Percentiles rank a stretch among this genome's conserved stretches.
phyloP scores from a whole-genome alignment of 2,329 filamentous ascomycete genomes.

The Penicillium hordei region DNA sequence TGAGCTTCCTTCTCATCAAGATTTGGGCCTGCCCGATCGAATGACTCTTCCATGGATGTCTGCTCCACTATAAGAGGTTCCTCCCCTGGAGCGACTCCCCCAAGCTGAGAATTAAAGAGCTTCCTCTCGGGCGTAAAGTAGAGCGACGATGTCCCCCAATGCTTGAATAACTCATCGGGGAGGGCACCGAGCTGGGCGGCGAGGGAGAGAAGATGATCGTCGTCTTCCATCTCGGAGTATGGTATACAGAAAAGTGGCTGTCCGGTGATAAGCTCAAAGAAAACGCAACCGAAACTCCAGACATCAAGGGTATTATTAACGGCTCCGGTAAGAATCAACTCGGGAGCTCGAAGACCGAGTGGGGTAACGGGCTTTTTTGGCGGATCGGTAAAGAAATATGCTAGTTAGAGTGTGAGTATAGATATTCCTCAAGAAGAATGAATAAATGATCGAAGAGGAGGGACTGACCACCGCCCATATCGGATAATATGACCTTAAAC shows the following conservation, averaged over 20 bases:
- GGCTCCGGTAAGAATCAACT: conserved; percentile 28
- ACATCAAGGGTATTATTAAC: conserved; percentile 29
- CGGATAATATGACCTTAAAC: conserved; percentile 33
- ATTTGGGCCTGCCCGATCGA: conserved; percentile 23
- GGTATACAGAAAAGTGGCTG: conserved; percentile 25
- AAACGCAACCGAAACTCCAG: conserved; percentile 36
- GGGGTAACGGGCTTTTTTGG: conserved; percentile 27
- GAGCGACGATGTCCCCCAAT: conserved; percentile 27
- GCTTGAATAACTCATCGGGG: conserved; percentile 25
- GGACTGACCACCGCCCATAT: conserved; percentile 31
- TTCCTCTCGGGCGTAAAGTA: conserved; percentile 27
- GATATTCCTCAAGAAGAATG: conserved; percentile 10
- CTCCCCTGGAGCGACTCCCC: conserved; percentile 20
- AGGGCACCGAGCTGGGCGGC: conserved; percentile 27
- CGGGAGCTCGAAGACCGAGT: conserved; percentile 29
- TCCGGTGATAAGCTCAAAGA: conserved; percentile 35
- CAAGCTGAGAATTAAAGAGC: conserved; percentile 23
- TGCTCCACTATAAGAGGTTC: conserved; percentile 25
- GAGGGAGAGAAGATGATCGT: conserved; percentile 31
- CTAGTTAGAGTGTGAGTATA: conserved; percentile 15
- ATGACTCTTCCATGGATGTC: conserved; percentile 27
- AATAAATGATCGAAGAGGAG: conserved; percentile 9
- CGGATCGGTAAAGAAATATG: conserved; percentile 29
- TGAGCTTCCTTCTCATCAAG: conserved; percentile 28
- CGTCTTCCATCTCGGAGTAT: conserved; percentile 26